Percentiles rank a stretch among this genome's conserved stretches.
These are phyloP conservation scores for Syzygium jambos DNA, from an alignment of 345 rosid species.

Conservation along the genomic window DNA sequence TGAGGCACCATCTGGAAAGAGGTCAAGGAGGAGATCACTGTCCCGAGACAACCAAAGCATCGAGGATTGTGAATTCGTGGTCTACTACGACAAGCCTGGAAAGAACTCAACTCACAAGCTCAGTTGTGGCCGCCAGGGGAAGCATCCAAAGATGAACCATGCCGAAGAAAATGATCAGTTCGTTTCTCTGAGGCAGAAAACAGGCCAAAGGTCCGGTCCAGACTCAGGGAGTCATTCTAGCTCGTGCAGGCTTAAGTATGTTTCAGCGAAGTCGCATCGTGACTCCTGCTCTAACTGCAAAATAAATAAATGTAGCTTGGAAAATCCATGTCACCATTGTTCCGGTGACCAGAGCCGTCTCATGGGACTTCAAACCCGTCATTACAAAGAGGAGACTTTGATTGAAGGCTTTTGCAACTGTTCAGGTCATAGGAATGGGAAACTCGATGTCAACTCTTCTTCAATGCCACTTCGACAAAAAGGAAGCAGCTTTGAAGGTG, in stretches of 20 bases:
- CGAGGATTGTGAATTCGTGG: constrained; percentile 16
- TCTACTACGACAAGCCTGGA: constrained; percentile 24
- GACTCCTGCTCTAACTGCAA: constrained; percentile 1
- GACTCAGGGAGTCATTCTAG: not conserved
- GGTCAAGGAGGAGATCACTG: constrained; percentile 23
- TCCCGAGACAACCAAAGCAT: constrained; percentile 17
- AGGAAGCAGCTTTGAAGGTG: constrained; percentile 19
- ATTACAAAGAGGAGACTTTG: not conserved
- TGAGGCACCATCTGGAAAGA: constrained; percentile 6
- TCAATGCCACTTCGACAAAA: not conserved
- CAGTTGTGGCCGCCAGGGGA: constrained; percentile 2
- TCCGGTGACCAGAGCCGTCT: not conserved
- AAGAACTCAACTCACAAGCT: constrained; percentile 14
- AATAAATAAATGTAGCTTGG: constrained; percentile 16
- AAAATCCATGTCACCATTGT: constrained; percentile 11
- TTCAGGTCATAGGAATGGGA: not conserved
- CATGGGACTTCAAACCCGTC: not conserved
- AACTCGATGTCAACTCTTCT: not conserved
- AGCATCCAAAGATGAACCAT: constrained; percentile 8
- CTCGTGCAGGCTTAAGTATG: not conserved
- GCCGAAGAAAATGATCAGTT: not conserved
- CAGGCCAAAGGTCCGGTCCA: not conserved
- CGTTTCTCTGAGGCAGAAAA: not conserved
- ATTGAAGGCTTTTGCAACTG: not conserved
- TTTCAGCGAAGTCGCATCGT: not conserved